Conservation (phyloP, 2,329 filamentous ascomycete species). For the Beauveria brongniartii region DNA sequence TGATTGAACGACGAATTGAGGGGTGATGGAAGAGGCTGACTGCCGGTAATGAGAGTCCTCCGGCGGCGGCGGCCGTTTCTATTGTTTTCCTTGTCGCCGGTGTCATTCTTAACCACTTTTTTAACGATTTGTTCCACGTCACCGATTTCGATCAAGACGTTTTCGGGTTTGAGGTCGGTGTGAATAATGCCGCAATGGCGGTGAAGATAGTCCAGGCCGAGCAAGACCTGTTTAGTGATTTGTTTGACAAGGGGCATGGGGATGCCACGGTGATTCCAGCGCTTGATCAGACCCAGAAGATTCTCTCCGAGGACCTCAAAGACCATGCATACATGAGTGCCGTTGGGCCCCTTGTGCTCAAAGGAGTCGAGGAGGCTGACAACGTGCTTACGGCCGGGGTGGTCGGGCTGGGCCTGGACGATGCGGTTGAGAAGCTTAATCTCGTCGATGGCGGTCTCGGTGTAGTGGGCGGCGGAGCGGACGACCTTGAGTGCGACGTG, state of each 20-base stretch:
- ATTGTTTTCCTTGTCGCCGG: slow-evolving; percentile 72
- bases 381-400: slow-evolving; percentile 89
- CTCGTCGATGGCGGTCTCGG: slow-evolving; percentile 96
- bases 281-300: slow-evolving; percentile 88
- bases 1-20: slow-evolving; percentile 87
- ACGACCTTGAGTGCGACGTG: slow-evolving; percentile 98
- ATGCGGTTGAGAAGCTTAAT: slow-evolving; percentile 98
- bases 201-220: slow-evolving; percentile 93
- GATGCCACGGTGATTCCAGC: slow-evolving; percentile 96
- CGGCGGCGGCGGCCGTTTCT: slow-evolving; percentile 83
- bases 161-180: slow-evolving; percentile 95
- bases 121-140: slow-evolving; percentile 98
- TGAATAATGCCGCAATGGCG: slow-evolving; percentile 98
- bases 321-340: slow-evolving; percentile 97
- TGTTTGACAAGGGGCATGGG: slow-evolving; percentile 96
- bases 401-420: slow-evolving; percentile 86
- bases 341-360: slow-evolving; percentile 94
- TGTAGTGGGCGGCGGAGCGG: slow-evolving; percentile 95
- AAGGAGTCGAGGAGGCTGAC: slow-evolving; percentile 95
- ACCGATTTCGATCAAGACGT: slow-evolving; percentile 96
- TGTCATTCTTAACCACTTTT: slow-evolving; percentile 81
- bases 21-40: slow-evolving; percentile 89
- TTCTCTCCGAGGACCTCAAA: slow-evolving; percentile 98
- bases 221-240: slow-evolving; percentile 94
- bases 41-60: slow-evolving; percentile 92